Evolutionary conservation across 2,329 filamentous ascomycete species (phyloP).

Genomic region (Clonostachys rhizophaga): DNA sequence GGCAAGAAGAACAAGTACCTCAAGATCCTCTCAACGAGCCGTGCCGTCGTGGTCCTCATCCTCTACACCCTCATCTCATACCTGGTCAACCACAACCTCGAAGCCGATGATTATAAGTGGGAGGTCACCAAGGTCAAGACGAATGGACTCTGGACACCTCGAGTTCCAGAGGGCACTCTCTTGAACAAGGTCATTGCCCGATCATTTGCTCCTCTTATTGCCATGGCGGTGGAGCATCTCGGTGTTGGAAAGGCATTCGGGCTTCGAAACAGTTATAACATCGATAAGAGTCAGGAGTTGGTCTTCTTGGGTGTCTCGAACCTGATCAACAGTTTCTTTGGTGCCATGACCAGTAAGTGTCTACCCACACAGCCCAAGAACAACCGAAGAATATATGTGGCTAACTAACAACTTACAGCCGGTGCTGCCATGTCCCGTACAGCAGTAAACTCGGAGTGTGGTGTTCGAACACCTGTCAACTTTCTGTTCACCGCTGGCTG

Average conservation of each 20-base stretch:
- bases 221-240: slow-evolving; percentile 57
- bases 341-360: slow-evolving; percentile 44
- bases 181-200: slow-evolving; percentile 47
- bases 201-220: slow-evolving; percentile 57
- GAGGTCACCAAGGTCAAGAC: slow-evolving; percentile 52
- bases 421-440: slow-evolving; percentile 65
- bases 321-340: slow-evolving; percentile 61
- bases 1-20: slow-evolving; percentile 51
- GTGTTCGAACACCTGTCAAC: slow-evolving; percentile 56
- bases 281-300: slow-evolving; percentile 62
- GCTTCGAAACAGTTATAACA: slow-evolving; percentile 55
- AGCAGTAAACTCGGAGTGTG: slow-evolving; percentile 61
- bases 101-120: slow-evolving; percentile 42
- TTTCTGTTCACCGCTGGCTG: slow-evolving; percentile 57
- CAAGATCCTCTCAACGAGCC: slow-evolving; percentile 54
- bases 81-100: slow-evolving; percentile 50
- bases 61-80: slow-evolving; percentile 62
- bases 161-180: slow-evolving; percentile 37
- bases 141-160: slow-evolving; percentile 45
- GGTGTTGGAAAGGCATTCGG: slow-evolving; percentile 62
- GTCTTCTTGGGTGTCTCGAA: slow-evolving; percentile 59
- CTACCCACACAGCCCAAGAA: neutral
- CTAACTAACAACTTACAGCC: slow-evolving; percentile 14
- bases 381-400: neutral
- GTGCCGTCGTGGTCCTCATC: slow-evolving; percentile 55